Base-by-base conservation (phyloP, 176 grass and related monocot genomes). In the Eragrostis nindensis region DNA sequence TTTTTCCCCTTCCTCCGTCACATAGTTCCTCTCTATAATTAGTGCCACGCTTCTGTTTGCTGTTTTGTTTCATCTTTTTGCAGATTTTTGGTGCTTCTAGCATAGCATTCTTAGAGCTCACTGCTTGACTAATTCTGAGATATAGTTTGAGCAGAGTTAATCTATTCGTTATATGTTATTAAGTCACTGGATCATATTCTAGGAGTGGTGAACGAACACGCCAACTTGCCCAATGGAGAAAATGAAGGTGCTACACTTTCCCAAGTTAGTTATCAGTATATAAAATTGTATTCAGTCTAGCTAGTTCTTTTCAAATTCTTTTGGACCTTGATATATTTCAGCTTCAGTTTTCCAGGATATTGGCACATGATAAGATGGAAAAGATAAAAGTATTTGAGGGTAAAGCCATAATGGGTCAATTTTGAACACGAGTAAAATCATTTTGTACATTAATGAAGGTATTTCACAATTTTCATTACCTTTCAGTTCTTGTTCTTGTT, bases 211-310 rank as follows among this genome's bases (percentile, higher is more conserved):
- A 26, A 71, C 11, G 45, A 50, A 38, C 74, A 73, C 47, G 39
- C 74, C 48, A 66, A 65, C 56, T 71, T 73, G 32, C 83, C 14
- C 8, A 65, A 52, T 64, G 59, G 70, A 65, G n/a, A 60, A 74
- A 36, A 82, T 49, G 42, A 62, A 76, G 64, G 44, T 52, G 22
- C 21, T 59, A 45, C 65, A 29, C 48, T 80, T 61, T 70, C 21
- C n/a, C 54, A 9, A 4, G 3, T 63, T 70, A n/a, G 12, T 81
- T 75, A 47, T 11, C 2, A 36, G 32, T 36, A 36, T 36, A 36
- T 36, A 36, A 36, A 36, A 4, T 36, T 36, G 32, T 36, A 36
- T 36, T 36, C 32, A 36, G 17, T 24, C 41, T 50, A 48, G 15
- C 0, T 5, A 22, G 32, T 82, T 63, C 53, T n/a, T 63, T 65